Evolutionary conservation across 495 filamentous ascomycete species (phyloP).

Genomic region (Podospora pseudopauciseta): DNA sequence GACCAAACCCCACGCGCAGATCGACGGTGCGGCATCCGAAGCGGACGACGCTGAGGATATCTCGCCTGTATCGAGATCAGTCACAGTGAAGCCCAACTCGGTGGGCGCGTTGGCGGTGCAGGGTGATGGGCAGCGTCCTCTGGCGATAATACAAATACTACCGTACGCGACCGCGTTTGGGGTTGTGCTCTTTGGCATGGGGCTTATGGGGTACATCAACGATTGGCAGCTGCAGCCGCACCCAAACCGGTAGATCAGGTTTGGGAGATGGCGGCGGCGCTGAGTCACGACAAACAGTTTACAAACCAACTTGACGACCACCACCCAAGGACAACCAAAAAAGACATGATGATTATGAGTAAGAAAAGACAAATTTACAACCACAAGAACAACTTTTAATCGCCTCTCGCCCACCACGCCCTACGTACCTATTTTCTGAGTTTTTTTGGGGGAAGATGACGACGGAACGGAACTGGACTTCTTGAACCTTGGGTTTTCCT

Average conservation of each 20-base stretch:
- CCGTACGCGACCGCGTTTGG: conserved; percentile 86
- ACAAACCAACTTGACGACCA: neutral
- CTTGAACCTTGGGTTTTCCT: neutral
- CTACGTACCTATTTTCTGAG: neutral
- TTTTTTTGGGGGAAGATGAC: neutral
- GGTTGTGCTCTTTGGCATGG: conserved; percentile 84
- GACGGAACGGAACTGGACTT: neutral
- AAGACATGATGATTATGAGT: neutral
- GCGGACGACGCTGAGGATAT: conserved; percentile 20
- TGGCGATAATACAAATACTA: conserved; percentile 48
- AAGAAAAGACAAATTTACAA: neutral
- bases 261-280: conserved; percentile 12
- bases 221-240: conserved; percentile 60
- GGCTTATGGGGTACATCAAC: conserved; percentile 93
- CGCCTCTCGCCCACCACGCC: neutral
- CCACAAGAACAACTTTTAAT: neutral
- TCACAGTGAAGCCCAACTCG: conserved; percentile 34
- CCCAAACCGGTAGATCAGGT: conserved; percentile 8
- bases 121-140: conserved; percentile 13
- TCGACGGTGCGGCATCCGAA: conserved; percentile 13
- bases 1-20: conserved; percentile 6
- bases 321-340: neutral
- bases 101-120: conserved; percentile 24
- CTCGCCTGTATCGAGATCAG: conserved; percentile 7
- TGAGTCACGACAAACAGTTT: neutral